A percentile compares a stretch with the other conserved stretches of the same genome.
These are phyloP conservation scores for Leccinum sublutescens DNA, from an alignment of 768 basidiomycete species.

Conservation along the genomic window DNA sequence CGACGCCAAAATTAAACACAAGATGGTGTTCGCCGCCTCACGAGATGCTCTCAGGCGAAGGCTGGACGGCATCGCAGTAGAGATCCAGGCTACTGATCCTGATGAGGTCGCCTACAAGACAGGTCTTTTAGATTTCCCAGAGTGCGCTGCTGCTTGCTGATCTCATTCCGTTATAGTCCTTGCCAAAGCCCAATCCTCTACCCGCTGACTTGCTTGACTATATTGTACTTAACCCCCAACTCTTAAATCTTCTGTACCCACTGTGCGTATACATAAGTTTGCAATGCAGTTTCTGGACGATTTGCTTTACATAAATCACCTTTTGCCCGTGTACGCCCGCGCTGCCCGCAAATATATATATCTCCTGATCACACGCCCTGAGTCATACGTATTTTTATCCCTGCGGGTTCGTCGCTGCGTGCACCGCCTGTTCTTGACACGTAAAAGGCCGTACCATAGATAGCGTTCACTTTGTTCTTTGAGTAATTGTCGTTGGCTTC, in stretches of 20 bases:
- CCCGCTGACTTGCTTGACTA: conserved; percentile 17
- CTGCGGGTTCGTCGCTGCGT: neutral
- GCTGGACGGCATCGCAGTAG: conserved; percentile 75
- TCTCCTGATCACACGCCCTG: conserved; percentile 2
- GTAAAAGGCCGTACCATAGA: neutral
- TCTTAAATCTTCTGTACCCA: conserved; percentile 7
- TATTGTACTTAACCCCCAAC: conserved; percentile 8
- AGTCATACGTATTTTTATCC: neutral
- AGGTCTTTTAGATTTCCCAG: conserved; percentile 44
- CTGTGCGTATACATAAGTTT: conserved; percentile 13
- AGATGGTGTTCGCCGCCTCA: conserved; percentile 96
- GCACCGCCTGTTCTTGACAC: neutral
- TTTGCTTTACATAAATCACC: neutral
- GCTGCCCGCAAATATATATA: conserved; percentile 6
- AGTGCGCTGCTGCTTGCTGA: conserved; percentile 5
- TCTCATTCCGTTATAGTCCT: conserved; percentile 10
- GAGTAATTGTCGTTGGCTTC: conserved; percentile 18
- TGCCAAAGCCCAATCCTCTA: conserved; percentile 5
- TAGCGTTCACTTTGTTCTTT: neutral
- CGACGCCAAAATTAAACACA: conserved; percentile 75
- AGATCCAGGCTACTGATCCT: conserved; percentile 84
- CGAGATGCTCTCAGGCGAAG: conserved; percentile 73
- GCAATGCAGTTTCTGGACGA: neutral
- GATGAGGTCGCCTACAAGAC: conserved; percentile 68
- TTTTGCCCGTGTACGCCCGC: conserved; percentile 2